Conservation (phyloP, 768 basidiomycete species). For the Trametes sanguinea region DNA sequence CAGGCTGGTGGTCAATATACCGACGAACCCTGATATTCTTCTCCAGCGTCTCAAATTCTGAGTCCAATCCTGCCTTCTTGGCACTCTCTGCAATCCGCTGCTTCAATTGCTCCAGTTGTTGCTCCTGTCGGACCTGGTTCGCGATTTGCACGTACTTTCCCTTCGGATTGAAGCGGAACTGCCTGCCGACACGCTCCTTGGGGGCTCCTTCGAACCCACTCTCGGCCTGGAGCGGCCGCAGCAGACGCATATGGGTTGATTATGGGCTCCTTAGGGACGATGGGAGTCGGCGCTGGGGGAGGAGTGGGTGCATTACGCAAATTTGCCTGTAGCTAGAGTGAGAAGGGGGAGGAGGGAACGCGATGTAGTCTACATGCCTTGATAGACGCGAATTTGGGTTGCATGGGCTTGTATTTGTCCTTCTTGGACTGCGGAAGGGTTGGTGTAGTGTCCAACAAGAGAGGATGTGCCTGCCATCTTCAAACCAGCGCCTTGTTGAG, state of each 20-base stretch:
- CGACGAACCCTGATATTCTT: slow-evolving; percentile 78
- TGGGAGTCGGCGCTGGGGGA: slow-evolving; percentile 43
- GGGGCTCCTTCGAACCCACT: slow-evolving; percentile 74
- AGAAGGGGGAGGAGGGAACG: background rate
- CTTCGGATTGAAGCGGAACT: slow-evolving; percentile 86
- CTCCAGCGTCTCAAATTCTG: slow-evolving; percentile 90
- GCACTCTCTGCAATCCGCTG: slow-evolving; percentile 91
- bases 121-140: slow-evolving; percentile 71
- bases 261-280: slow-evolving; percentile 41
- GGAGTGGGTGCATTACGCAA: slow-evolving; percentile 73
- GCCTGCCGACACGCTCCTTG: slow-evolving; percentile 65
- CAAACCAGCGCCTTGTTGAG: slow-evolving; percentile 79
- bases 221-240: slow-evolving; percentile 48
- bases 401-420: slow-evolving; percentile 97
- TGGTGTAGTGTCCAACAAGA: slow-evolving; percentile 70
- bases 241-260: slow-evolving; percentile 80
- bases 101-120: slow-evolving; percentile 87
- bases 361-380: slow-evolving; percentile 50
- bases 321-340: slow-evolving; percentile 57
- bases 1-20: background rate
- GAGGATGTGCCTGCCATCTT: slow-evolving; percentile 91
- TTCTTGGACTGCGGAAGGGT: slow-evolving; percentile 72
- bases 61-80: slow-evolving; percentile 90
- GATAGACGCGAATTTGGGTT: slow-evolving; percentile 97
- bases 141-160: slow-evolving; percentile 85